Base-by-base conservation (phyloP, 225 moss, liverwort and hornwort genomes). In the Anthoceros angustus region DNA sequence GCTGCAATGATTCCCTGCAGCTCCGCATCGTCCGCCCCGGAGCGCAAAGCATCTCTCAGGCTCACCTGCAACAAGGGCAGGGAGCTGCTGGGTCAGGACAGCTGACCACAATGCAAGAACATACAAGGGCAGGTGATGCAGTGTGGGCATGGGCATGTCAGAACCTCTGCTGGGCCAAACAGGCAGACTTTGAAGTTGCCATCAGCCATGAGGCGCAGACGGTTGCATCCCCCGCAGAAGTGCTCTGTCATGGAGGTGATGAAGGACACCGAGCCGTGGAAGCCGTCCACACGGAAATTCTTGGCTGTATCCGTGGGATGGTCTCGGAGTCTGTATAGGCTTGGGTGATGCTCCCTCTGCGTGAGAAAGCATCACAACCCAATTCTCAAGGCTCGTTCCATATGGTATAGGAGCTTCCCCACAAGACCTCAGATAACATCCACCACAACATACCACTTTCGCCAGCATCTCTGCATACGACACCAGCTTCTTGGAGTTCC, bases 121-220 rank as follows among this genome's bases (percentile, higher is more conserved):
- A 61, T 8, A 41, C 24, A 41, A 65, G 18, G 10, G 20, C 25
- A 40, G 14, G 46, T 65, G 20, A 25, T 48, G 10, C 26, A 16
- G 20, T 42, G 48, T 3, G 12, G 25, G 46, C 24, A 20, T 26
- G 18, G 3, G 12, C 41, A 16, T 42, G 43, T 63, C 48, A 67
- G 38, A 49, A 87, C 98, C 88, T 98, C 98, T 62, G 98, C 76
- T 69, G 98, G 89, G 68, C 98, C 98, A 43, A 98, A 98, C 7
- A 98, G 87, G 75, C 98, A 98, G 41, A 98, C 98, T 84, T 98
- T 98, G 69, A 98, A 87, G 68, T 98, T 98, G 42, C 98, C 98
- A 67, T 98, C 98, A 42, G 98, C 98, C 98, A 98, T 87, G 40
- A 98, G 85, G 14, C 98, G 89, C 63, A 98, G 68, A 65, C 98